Conservation (phyloP, 2,329 filamentous ascomycete species). For the Lasiodiplodia hormozganensis region DNA sequence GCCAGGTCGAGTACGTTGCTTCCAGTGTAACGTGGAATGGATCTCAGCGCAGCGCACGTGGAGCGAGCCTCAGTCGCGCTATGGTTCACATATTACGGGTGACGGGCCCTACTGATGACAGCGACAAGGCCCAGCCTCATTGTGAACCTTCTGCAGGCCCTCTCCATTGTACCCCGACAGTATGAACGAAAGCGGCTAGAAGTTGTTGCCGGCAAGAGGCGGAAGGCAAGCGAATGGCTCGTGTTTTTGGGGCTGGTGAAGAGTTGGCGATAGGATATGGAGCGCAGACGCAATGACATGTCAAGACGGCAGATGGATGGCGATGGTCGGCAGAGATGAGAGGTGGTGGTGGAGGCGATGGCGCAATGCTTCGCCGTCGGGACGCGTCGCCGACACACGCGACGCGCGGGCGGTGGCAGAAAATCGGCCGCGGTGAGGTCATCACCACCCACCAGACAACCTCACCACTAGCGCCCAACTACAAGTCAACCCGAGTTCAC, state of each 20-base stretch:
- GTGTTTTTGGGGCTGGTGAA: background rate
- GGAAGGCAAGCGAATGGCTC: background rate
- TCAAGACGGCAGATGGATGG: background rate
- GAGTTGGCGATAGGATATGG: background rate
- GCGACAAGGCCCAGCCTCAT: no score
- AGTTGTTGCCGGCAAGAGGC: background rate
- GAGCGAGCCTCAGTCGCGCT: background rate
- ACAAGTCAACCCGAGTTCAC: background rate
- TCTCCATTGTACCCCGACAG: no score
- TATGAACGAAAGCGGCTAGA: background rate
- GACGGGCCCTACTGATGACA: no score
- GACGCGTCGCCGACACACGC: background rate
- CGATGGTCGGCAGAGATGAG: background rate
- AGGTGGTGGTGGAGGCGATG: background rate
- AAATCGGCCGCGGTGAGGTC: constrained; percentile 7
- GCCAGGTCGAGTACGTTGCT: background rate
- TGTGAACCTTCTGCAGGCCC: no score
- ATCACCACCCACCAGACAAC: background rate
- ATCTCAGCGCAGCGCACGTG: background rate
- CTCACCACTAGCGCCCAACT: background rate
- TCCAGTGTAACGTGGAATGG: background rate
- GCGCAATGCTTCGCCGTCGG: background rate
- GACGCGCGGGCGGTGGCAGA: constrained; percentile 12
- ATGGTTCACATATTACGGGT: background rate
- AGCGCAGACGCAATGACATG: background rate